Conservation (phyloP, 441 rosid genomes). For the Macaranga tanarius region DNA sequence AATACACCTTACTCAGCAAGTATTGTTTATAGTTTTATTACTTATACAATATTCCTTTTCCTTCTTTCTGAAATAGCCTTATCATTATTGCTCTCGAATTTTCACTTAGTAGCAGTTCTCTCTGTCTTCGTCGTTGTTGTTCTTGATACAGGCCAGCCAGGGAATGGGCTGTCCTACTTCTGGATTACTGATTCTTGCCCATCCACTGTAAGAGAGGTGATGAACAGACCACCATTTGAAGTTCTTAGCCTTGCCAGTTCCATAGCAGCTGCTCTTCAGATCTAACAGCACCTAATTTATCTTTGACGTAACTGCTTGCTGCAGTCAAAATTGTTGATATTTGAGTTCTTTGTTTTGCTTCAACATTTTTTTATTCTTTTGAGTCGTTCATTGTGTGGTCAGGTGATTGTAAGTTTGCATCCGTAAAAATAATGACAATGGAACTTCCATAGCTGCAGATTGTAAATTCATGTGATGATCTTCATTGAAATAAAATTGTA, state of each 20-base stretch:
- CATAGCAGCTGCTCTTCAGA: slow-evolving; percentile 84
- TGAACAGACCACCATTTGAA: slow-evolving; percentile 72
- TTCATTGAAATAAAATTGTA: no score
- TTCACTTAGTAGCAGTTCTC: no score
- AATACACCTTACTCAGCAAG: no score
- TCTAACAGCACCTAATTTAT: slow-evolving; percentile 29
- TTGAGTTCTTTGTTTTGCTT: background rate
- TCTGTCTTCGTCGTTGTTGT: background rate
- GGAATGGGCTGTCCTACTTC: slow-evolving; percentile 68
- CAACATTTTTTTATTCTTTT: background rate
- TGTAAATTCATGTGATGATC: background rate
- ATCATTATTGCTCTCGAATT: no score
- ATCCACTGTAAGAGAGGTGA: slow-evolving; percentile 68
- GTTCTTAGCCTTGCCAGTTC: slow-evolving; percentile 86
- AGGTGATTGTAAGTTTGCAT: background rate
- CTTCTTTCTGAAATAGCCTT: background rate
- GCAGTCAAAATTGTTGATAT: background rate
- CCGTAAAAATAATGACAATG: background rate
- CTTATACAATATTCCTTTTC: background rate
- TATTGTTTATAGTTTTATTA: background rate
- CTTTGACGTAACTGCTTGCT: background rate
- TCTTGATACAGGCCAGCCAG: slow-evolving; percentile 56
- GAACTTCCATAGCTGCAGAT: background rate
- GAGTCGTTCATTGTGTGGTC: no score
- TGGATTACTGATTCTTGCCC: slow-evolving; percentile 98